phyloP scores from a whole-genome alignment of 768 basidiomycete genomes.

The Serpula lacrymans region DNA sequence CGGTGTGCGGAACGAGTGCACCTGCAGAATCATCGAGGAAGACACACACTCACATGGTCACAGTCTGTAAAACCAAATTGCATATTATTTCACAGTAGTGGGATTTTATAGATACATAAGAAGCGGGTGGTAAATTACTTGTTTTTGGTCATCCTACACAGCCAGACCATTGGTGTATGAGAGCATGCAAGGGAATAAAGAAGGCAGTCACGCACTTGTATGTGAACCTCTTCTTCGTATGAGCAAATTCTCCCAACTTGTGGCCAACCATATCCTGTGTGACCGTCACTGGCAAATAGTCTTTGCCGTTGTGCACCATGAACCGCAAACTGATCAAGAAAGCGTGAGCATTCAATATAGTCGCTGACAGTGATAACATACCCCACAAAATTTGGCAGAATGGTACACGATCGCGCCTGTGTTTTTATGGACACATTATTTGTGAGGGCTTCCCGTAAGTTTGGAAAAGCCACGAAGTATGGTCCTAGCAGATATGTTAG shows the following conservation, averaged over 20 bases:
- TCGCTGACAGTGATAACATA: too few species aligned
- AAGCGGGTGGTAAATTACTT: constrained; percentile 20
- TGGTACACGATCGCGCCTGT: constrained; percentile 83
- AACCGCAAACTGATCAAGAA: constrained; percentile 64
- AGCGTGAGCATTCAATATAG: neutral
- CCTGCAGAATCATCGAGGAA: too few species aligned
- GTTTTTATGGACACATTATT: constrained; percentile 88
- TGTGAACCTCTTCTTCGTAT: constrained; percentile 82
- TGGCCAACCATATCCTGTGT: constrained; percentile 99
- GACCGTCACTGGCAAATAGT: constrained; percentile 80
- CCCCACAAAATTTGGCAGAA: constrained; percentile 97
- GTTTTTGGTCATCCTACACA: constrained; percentile 39
- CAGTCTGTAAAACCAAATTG: too few species aligned
- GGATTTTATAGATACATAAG: constrained; percentile 6
- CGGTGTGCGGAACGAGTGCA: too few species aligned
- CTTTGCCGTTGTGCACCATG: constrained; percentile 91
- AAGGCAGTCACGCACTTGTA: constrained; percentile 63
- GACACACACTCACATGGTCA: too few species aligned
- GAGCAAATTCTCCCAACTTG: constrained; percentile 93
- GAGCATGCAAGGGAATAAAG: neutral
- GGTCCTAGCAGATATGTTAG: constrained; percentile 57
- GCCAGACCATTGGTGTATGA: neutral
- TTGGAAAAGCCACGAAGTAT: constrained; percentile 91
- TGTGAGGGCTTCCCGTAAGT: constrained; percentile 73
- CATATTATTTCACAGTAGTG: too few species aligned